Percentiles rank a stretch among this genome's conserved stretches.
These are phyloP conservation scores for Sporothrix euskadiensis DNA, from an alignment of 2,329 filamentous ascomycete species.

Conservation along the genomic window DNA sequence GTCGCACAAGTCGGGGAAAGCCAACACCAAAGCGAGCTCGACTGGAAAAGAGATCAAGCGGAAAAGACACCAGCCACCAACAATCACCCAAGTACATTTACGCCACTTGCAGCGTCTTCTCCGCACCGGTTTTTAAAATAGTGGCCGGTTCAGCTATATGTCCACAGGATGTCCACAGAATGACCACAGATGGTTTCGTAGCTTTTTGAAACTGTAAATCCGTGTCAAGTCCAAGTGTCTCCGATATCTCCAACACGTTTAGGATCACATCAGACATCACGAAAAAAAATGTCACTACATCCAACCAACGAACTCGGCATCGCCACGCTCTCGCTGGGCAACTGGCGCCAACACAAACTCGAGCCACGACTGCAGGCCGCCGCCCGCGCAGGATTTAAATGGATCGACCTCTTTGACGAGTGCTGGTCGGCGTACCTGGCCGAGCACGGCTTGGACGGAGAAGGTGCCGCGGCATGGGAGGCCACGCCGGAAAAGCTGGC, in stretches of 20 bases:
- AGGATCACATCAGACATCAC: background rate
- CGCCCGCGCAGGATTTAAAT: background rate
- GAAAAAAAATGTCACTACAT: too few relatives aligned
- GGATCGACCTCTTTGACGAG: slow-evolving; percentile 17
- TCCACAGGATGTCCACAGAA: background rate
- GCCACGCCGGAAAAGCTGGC: background rate
- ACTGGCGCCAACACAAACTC: slow-evolving; percentile 7
- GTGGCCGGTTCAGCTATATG: background rate
- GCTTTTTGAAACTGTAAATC: background rate
- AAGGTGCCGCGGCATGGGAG: slow-evolving; percentile 4
- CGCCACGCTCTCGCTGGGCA: slow-evolving; percentile 9
- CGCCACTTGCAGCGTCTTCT: background rate
- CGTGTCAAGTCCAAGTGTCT: background rate
- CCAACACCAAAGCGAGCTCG: too few relatives aligned
- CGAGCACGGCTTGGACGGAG: background rate
- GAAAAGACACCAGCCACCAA: background rate
- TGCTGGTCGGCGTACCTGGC: slow-evolving; percentile 16
- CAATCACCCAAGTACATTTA: background rate
- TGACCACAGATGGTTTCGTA: background rate
- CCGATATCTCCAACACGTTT: background rate
- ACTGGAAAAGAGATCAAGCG: background rate
- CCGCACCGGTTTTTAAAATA: background rate
- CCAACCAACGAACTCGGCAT: slow-evolving; percentile 19
- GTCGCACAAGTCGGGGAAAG: too few relatives aligned
- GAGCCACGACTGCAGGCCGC: background rate